Evolutionary conservation across 116 monocot species (phyloP), one percentile per base, ranked within the genome.

Genomic region (Trichopus zeylanicus): DNA sequence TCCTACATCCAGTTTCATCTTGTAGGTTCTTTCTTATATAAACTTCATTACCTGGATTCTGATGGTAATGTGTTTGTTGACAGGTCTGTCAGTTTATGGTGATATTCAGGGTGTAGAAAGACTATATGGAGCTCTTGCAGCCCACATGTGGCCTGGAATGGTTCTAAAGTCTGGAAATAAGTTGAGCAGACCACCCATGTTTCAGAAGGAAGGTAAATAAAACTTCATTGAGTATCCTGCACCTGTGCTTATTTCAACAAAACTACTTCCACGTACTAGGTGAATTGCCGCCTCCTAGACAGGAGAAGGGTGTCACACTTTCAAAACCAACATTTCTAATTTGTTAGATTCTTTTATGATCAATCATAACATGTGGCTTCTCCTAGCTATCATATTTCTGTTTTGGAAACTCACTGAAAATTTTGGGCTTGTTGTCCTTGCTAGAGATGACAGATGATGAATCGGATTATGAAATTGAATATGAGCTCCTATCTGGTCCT

Each of bases 101-200:
- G 98, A 98, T 74, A 73, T 82, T 51, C 98, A 98, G 81, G 98
- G 98, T 54, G 63, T 91, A 48, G 80, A 88, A 20, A 64, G 98
- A 38, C 69, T 98, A 19, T 69, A 65, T 71, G 87, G 84, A 61
- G 91, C 98, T 62, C 82, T 98, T 65, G 79, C 91, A 55, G 87
- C 88, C 66, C 80, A 98, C 55, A 88, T 98, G 87, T 98, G 98
- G 91, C 98, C 98, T 66, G 98, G 98, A 67, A 98, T 98, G 98
- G 58, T 88, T 31, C 66, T 98, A 48, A 98, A 98, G 64, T 80
- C 91, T 65, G 98, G 98, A 70, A 76, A 76, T 35, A 67, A 25
- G 62, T 65, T 88, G 28, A 60, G 35, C 12, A 33, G 55, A 57
- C 79, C 70, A 28, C 62, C 59, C 18, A 48, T 70, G 28, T 13